Percentiles rank a stretch among this genome's conserved stretches.
phyloP scores from a whole-genome alignment of 2,329 filamentous ascomycete genomes.

The Trichoderma polysporum region DNA sequence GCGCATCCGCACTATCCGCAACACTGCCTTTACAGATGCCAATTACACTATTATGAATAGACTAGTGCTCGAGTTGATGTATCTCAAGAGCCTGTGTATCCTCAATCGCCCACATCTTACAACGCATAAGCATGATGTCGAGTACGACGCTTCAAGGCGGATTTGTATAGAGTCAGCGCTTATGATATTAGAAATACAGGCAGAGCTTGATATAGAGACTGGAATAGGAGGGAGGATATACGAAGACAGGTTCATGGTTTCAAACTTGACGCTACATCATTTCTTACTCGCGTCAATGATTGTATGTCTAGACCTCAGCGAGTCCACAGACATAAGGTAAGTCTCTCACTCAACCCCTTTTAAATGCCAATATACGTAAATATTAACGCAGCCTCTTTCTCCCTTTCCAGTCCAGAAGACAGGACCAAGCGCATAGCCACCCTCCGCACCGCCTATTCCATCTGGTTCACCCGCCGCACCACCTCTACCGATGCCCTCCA shows the following conservation, averaged over 20 bases:
- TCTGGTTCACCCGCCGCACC: constrained; percentile 43
- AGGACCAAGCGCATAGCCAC: constrained; percentile 38
- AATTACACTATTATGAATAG: constrained; percentile 49
- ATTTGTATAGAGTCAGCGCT: constrained; percentile 46
- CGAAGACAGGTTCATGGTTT: constrained; percentile 54
- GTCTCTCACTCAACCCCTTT: neutral
- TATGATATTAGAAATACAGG: constrained; percentile 46
- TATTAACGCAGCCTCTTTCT: neutral
- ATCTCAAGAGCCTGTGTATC: constrained; percentile 49
- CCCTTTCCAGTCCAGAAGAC: constrained; percentile 26
- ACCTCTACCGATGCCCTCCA: constrained; percentile 44
- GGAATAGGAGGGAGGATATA: constrained; percentile 51
- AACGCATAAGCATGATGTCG: constrained; percentile 38
- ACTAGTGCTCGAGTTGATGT: constrained; percentile 49
- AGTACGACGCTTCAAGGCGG: constrained; percentile 41
- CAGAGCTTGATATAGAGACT: constrained; percentile 47
- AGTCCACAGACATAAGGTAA: constrained; percentile 41
- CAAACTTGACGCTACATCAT: constrained; percentile 53
- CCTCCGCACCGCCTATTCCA: constrained; percentile 41
- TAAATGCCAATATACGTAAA: neutral
- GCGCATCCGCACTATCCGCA: constrained; percentile 42
- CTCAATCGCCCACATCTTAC: constrained; percentile 50
- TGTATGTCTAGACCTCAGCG: constrained; percentile 51
- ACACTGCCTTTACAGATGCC: constrained; percentile 44
- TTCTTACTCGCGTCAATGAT: constrained; percentile 62